These are phyloP conservation scores for Cryptosporidium baileyi DNA, from an alignment of 169 alveolate genomes.

Conservation along the genomic window DNA sequence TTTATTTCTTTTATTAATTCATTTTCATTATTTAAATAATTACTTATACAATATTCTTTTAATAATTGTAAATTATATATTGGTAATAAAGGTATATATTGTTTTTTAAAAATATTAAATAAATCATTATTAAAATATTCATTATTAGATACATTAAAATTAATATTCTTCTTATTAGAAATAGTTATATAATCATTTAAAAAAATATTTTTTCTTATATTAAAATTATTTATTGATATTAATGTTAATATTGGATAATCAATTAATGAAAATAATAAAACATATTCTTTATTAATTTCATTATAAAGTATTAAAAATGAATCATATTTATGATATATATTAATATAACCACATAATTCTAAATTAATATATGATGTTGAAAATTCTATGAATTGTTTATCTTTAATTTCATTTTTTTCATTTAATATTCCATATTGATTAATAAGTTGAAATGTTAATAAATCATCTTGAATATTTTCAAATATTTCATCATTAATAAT, in stretches of 20 bases:
- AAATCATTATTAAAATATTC: neutral
- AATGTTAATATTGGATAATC: constrained; percentile 4
- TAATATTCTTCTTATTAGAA: neutral
- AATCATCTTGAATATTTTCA: constrained; percentile 43
- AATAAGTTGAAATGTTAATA: constrained; percentile 38
- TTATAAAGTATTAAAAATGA: constrained; percentile 9
- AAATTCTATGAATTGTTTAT: neutral
- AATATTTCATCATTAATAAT: constrained; percentile 17
- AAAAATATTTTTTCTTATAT: neutral
- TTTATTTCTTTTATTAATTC: constrained; percentile 13
- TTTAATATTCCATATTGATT: constrained; percentile 31
- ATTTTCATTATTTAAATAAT: neutral
- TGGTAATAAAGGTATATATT: too few relatives aligned
- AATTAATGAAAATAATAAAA: neutral
- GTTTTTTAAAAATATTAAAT: too few relatives aligned
- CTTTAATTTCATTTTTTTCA: neutral
- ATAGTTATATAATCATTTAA: constrained; percentile 9
- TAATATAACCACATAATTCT: neutral
- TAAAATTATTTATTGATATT: neutral
- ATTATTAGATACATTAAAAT: neutral
- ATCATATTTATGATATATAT: neutral
- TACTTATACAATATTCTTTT: neutral
- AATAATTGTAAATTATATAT: too few relatives aligned
- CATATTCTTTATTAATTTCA: neutral
- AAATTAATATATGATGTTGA: constrained; percentile 13